A percentile compares a stretch with the other conserved stretches of the same genome.
phyloP scores from a whole-genome alignment of 495 filamentous ascomycete genomes.

The Jackrogersella multiformis region DNA sequence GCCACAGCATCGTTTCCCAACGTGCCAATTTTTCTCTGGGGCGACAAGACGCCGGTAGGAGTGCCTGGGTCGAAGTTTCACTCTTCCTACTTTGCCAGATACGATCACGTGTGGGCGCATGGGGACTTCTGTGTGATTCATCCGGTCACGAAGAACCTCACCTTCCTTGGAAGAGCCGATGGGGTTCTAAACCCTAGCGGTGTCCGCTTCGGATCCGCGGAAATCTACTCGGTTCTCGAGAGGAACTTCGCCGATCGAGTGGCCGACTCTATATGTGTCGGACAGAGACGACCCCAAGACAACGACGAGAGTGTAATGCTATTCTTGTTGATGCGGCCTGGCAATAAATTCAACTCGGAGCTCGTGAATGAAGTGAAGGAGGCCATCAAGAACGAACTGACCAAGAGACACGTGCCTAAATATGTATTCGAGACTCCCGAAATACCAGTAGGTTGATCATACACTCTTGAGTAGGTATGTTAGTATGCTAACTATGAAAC shows the following conservation, averaged over 20 bases:
- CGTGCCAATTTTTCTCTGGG: conserved; percentile 78
- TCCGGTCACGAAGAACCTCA: conserved; percentile 69
- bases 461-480: background rate
- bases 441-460: conserved; percentile 71
- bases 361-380: conserved; percentile 69
- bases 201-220: conserved; percentile 85
- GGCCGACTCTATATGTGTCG: conserved; percentile 76
- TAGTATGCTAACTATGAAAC: conserved; percentile 20
- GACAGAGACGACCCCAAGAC: conserved; percentile 74
- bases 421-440: conserved; percentile 82
- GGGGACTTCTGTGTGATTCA: conserved; percentile 80
- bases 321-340: conserved; percentile 76
- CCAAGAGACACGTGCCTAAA: conserved; percentile 77
- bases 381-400: conserved; percentile 69
- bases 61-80: conserved; percentile 67
- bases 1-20: conserved; percentile 75
- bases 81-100: conserved; percentile 76
- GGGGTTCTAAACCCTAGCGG: conserved; percentile 90
- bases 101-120: conserved; percentile 80
- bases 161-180: conserved; percentile 84
- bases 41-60: conserved; percentile 56
- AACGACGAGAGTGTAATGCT: conserved; percentile 78
- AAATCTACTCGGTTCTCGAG: conserved; percentile 81
- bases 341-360: conserved; percentile 60
- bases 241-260: conserved; percentile 67